A percentile compares a stretch with the other conserved stretches of the same genome.
These are phyloP conservation scores for Candida xyloterini DNA, from an alignment of 805 yeast genomes.

Conservation along the genomic window DNA sequence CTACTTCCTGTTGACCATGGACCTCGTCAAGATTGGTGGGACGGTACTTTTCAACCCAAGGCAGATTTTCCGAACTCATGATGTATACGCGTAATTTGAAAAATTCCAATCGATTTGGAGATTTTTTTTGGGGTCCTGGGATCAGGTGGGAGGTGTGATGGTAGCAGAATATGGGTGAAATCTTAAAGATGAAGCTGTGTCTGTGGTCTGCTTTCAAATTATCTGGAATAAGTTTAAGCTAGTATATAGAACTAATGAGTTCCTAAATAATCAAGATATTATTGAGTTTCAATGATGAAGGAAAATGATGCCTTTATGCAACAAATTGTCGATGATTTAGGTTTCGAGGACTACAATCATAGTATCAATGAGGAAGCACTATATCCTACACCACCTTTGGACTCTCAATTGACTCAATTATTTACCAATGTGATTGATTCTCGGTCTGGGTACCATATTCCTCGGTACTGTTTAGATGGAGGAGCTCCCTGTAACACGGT, in stretches of 20 bases:
- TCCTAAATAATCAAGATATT: background rate
- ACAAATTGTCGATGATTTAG: constrained; percentile 13
- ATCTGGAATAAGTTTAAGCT: background rate
- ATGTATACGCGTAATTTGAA: background rate
- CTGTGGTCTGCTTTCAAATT: constrained; percentile 8
- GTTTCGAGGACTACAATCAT: constrained; percentile 9
- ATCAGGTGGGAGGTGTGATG: constrained; percentile 1
- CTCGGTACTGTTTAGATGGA: constrained; percentile 14
- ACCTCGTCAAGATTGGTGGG: constrained; percentile 83
- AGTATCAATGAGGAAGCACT: constrained; percentile 2
- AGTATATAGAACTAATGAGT: constrained; percentile 1
- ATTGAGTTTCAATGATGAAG: constrained; percentile 1
- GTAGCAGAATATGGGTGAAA: constrained; percentile 5
- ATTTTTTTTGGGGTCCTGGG: background rate
- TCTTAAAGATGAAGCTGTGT: background rate
- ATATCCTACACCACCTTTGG: constrained; percentile 17
- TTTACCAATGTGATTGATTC: constrained; percentile 6
- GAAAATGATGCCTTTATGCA: constrained; percentile 12
- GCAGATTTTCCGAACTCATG: constrained; percentile 45
- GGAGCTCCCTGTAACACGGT: background rate
- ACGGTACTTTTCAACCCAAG: constrained; percentile 95
- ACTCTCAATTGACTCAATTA: constrained; percentile 9
- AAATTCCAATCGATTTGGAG: background rate
- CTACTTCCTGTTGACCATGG: constrained; percentile 86
- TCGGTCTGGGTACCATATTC: constrained; percentile 7